Evolutionary conservation across 495 filamentous ascomycete species (phyloP).

Genomic region (Penicillium verhagenii): DNA sequence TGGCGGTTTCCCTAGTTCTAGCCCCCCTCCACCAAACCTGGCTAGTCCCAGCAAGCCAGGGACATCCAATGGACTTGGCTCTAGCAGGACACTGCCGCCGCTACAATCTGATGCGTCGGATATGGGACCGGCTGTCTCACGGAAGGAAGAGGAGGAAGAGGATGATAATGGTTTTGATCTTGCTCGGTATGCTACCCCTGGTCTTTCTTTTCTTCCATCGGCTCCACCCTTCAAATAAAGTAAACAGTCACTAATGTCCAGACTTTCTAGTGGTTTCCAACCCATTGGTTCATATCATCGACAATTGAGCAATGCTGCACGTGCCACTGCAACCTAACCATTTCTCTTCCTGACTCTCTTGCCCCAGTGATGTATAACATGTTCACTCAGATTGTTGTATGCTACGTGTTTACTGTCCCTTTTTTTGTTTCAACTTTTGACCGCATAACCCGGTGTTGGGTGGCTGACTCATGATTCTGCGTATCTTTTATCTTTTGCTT

Average conservation of each 20-base stretch:
- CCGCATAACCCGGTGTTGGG: constrained; percentile 30
- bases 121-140: constrained; percentile 10
- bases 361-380: constrained; percentile 23
- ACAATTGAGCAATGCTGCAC: constrained; percentile 47
- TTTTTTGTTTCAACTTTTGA: constrained; percentile 9
- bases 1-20: constrained; percentile 64
- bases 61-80: constrained; percentile 34
- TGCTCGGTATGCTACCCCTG: constrained; percentile 52
- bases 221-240: constrained; percentile 10
- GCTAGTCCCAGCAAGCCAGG: constrained; percentile 49
- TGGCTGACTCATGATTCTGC: not conserved
- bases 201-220: not conserved
- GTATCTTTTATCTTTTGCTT: not conserved
- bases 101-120: constrained; percentile 29
- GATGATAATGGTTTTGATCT: constrained; percentile 64
- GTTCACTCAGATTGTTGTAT: constrained; percentile 14
- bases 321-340: constrained; percentile 27
- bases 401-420: constrained; percentile 7
- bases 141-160: constrained; percentile 38
- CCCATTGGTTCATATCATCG: constrained; percentile 67
- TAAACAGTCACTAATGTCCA: constrained; percentile 25
- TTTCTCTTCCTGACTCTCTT: not conserved
- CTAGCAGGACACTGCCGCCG: constrained; percentile 37
- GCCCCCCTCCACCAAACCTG: constrained; percentile 53
- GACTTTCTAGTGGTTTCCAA: constrained; percentile 61